phyloP scores from a whole-genome alignment of 2,329 filamentous ascomycete species.

The Exophiala alcalophila region DNA sequence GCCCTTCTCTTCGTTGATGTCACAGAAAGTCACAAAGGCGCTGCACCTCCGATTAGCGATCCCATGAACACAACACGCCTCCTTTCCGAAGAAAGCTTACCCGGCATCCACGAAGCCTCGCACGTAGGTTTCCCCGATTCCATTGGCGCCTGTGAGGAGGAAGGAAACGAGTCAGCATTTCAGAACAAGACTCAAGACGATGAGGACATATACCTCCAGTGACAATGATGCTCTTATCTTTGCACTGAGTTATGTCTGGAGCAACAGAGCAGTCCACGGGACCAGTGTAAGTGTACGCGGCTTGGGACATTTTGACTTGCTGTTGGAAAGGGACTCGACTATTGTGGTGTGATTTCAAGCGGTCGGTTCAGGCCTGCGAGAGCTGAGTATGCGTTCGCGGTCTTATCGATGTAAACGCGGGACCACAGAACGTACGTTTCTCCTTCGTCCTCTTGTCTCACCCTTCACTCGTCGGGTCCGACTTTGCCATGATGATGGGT shows the following conservation, averaged over 20 bases:
- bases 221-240: constrained; percentile 32
- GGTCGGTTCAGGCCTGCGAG: too few relatives aligned
- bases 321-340: too few relatives aligned
- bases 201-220: too few relatives aligned
- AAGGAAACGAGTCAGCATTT: background rate
- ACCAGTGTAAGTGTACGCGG: constrained; percentile 14
- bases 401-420: too few relatives aligned
- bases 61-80: too few relatives aligned
- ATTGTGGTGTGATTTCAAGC: too few relatives aligned
- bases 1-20: constrained; percentile 19
- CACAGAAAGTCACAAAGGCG: constrained; percentile 43
- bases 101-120: constrained; percentile 39
- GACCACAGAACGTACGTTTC: too few relatives aligned
- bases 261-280: constrained; percentile 16
- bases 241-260: constrained; percentile 39
- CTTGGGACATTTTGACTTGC: background rate
- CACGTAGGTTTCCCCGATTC: constrained; percentile 42
- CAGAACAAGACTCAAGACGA: too few relatives aligned
- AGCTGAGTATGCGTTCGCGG: too few relatives aligned
- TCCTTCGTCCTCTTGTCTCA: too few relatives aligned
- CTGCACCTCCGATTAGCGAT: background rate
- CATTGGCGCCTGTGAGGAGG: constrained; percentile 27
- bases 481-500: too few relatives aligned
- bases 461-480: too few relatives aligned
- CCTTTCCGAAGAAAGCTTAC: background rate